These are phyloP conservation scores for Pterocarpus santalinus DNA, from an alignment of 306 rosid genomes.

Conservation along the genomic window DNA sequence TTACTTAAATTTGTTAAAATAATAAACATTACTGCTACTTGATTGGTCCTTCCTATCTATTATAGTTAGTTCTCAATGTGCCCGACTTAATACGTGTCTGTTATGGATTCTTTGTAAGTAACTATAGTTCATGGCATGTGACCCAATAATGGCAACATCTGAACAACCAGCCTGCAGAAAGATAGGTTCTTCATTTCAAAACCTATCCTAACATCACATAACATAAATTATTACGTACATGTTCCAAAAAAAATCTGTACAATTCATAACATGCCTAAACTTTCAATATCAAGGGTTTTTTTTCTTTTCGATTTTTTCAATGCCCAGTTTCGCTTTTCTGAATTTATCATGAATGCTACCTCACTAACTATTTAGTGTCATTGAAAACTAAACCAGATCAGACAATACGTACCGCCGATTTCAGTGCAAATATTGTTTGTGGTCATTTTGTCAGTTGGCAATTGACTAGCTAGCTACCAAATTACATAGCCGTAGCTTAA, in stretches of 20 bases:
- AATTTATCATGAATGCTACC: constrained; percentile 43
- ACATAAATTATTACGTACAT: neutral
- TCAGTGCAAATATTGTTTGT: constrained; percentile 2
- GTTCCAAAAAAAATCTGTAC: neutral
- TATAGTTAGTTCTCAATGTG: neutral
- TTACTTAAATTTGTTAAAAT: neutral
- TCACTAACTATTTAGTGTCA: constrained; percentile 51
- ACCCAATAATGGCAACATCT: constrained; percentile 55
- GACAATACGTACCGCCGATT: constrained; percentile 15
- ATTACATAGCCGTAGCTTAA: neutral
- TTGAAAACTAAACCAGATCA: constrained; percentile 19
- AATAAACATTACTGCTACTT: neutral
- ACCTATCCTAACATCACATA: neutral
- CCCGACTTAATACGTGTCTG: constrained; percentile 26
- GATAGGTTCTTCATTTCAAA: constrained; percentile 12
- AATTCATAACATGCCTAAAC: neutral
- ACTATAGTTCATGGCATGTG: constrained; percentile 56
- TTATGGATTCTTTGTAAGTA: constrained; percentile 43
- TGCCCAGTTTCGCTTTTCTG: neutral
- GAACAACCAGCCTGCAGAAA: constrained; percentile 39
- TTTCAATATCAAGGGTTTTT: neutral
- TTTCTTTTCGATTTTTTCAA: neutral
- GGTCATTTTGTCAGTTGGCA: neutral
- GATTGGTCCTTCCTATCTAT: neutral
- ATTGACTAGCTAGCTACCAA: constrained; percentile 15